phyloP scores from a whole-genome alignment of 1,139 yeast species.

The Diutina scorzettiae region DNA sequence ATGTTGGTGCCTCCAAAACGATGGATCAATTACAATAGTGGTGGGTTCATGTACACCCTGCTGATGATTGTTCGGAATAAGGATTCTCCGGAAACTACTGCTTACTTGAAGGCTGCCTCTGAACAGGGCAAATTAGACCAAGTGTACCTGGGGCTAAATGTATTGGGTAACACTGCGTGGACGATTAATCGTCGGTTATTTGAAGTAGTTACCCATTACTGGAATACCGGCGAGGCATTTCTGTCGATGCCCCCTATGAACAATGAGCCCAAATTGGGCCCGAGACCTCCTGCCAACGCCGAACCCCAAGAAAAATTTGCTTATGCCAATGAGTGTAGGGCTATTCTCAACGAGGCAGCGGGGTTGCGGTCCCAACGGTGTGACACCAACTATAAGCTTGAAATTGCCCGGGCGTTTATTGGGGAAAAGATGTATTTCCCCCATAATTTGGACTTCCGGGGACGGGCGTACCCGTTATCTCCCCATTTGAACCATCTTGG shows the following conservation, averaged over 20 bases:
- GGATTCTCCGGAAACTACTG: conserved; percentile 82
- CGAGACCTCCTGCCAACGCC: conserved; percentile 49
- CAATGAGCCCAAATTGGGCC: conserved; percentile 45
- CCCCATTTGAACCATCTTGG: conserved; percentile 78
- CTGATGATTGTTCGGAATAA: conserved; percentile 60
- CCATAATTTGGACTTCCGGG: conserved; percentile 88
- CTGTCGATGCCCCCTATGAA: conserved; percentile 67
- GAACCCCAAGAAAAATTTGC: conserved; percentile 65
- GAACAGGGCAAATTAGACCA: conserved; percentile 50
- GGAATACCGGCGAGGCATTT: conserved; percentile 79
- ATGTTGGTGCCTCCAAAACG: conserved; percentile 86
- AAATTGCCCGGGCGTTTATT: conserved; percentile 84
- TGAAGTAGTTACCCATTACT: conserved; percentile 57
- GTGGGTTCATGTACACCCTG: conserved; percentile 68
- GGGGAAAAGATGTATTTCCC: conserved; percentile 91
- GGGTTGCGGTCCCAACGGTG: conserved; percentile 78
- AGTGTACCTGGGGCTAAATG: conserved; percentile 76
- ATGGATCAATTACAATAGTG: conserved; percentile 73
- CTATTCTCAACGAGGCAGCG: conserved; percentile 47
- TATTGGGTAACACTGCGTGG: conserved; percentile 86
- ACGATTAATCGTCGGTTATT: conserved; percentile 69
- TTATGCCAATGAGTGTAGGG: conserved; percentile 53
- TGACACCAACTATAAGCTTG: conserved; percentile 85
- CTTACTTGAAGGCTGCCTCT: conserved; percentile 78
- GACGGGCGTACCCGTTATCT: conserved; percentile 90